These are phyloP conservation scores for Candida neerlandica DNA, from an alignment of 1,139 yeast genomes.

Conservation along the genomic window DNA sequence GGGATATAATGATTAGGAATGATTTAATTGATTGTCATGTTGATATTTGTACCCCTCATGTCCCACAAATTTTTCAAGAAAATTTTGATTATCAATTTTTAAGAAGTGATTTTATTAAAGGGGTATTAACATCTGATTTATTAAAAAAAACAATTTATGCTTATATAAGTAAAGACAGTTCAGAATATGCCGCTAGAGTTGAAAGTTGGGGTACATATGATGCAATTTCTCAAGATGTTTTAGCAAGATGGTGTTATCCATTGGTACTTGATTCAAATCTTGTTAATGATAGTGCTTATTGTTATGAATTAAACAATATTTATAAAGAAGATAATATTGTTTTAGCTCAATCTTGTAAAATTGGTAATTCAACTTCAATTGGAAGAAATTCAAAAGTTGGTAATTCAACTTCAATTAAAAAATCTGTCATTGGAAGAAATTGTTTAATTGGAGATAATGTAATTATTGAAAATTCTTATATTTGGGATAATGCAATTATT, in stretches of 20 bases:
- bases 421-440: conserved; percentile 81
- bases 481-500: conserved; percentile 82
- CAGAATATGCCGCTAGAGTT: conserved; percentile 87
- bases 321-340: conserved; percentile 84
- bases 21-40: conserved; percentile 95
- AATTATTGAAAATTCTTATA: conserved; percentile 67
- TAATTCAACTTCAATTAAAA: conserved; percentile 54
- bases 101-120: conserved; percentile 85
- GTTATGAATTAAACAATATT: conserved; percentile 80
- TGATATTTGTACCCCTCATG: conserved; percentile 92
- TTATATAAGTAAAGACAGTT: conserved; percentile 63
- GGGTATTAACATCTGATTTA: conserved; percentile 87
- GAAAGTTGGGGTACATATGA: conserved; percentile 93
- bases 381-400: conserved; percentile 74
- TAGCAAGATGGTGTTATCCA: conserved; percentile 93
- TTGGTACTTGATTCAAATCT: conserved; percentile 85
- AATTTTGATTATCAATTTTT: conserved; percentile 91
- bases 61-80: conserved; percentile 94
- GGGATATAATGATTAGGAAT: conserved; percentile 78
- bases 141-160: conserved; percentile 90
- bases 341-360: conserved; percentile 87
- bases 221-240: conserved; percentile 86
- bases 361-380: conserved; percentile 75
- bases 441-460: conserved; percentile 85
- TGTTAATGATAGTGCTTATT: conserved; percentile 67